phyloP scores from a whole-genome alignment of 2,329 filamentous ascomycete species.

The Aspergillus brasiliensis region DNA sequence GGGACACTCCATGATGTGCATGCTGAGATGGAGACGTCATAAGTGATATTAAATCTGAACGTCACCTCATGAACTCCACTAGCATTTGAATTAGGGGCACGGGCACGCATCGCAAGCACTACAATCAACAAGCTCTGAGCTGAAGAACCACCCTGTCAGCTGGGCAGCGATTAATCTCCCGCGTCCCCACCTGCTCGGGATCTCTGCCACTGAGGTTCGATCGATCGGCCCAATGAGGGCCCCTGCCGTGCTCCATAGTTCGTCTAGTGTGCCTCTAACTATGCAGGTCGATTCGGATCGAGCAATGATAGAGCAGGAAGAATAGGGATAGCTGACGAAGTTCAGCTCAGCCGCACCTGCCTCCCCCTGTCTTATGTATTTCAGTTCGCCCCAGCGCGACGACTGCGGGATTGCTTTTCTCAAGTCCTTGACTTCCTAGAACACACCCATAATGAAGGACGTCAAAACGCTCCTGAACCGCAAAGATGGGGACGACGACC shows the following conservation, averaged over 20 bases:
- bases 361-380: neutral
- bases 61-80: too few species aligned
- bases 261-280: neutral
- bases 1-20: too few species aligned
- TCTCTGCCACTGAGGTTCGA: neutral
- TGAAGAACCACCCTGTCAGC: neutral
- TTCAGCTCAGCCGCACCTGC: conserved; percentile 2
- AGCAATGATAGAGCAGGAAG: neutral
- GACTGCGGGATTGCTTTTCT: neutral
- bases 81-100: too few species aligned
- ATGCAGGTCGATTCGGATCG: neutral
- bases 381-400: neutral
- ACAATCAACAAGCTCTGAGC: neutral
- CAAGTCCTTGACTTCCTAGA: neutral
- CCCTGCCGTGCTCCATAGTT: neutral
- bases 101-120: too few species aligned
- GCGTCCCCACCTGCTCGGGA: neutral
- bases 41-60: too few species aligned
- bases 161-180: neutral
- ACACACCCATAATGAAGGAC: neutral
- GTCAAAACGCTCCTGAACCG: neutral
- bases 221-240: neutral
- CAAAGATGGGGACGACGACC: neutral
- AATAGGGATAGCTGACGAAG: neutral
- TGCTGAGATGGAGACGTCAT: too few species aligned